Conservation (phyloP, 192 early-diverging fungal genomes). For the Coemansia sp. region DNA sequence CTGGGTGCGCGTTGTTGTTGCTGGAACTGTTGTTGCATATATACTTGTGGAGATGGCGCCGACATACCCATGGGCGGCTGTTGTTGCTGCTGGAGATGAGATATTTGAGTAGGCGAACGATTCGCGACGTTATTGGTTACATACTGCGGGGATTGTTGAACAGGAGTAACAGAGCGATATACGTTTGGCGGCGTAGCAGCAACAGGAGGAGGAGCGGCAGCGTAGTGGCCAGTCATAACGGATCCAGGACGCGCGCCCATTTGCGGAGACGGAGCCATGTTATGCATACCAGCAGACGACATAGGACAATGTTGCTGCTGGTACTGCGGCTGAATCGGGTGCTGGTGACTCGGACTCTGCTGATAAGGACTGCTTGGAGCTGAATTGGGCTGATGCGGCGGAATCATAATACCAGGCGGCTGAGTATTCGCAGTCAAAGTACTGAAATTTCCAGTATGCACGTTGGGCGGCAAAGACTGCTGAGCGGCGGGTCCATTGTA, state of each 20-base stretch:
- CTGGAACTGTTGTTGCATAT: slow-evolving; percentile 6
- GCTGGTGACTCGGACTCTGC: background rate
- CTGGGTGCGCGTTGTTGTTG: slow-evolving; percentile 33
- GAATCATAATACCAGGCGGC: slow-evolving; percentile 16
- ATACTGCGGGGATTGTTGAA: background rate
- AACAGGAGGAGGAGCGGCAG: background rate
- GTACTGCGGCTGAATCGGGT: background rate
- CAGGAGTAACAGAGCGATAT: slow-evolving; percentile 28
- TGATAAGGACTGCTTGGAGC: background rate
- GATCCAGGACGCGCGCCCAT: background rate
- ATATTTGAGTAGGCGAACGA: background rate
- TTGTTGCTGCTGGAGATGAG: background rate
- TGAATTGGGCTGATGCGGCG: slow-evolving; percentile 14
- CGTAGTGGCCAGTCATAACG: background rate
- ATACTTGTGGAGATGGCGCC: slow-evolving; percentile 31
- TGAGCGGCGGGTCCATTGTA: slow-evolving; percentile 29
- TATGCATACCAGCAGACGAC: slow-evolving; percentile 2
- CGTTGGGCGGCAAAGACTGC: background rate
- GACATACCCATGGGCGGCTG: slow-evolving; percentile 8
- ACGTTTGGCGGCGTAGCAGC: slow-evolving; percentile 3
- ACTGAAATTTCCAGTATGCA: slow-evolving; percentile 41
- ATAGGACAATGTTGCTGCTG: background rate
- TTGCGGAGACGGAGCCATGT: background rate
- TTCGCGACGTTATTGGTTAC: background rate
- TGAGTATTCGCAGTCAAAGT: slow-evolving; percentile 42